A percentile compares a stretch with the other conserved stretches of the same genome.
Evolutionary conservation across 768 basidiomycete genomes (phyloP).

Genomic region (Amanita rubescens): DNA sequence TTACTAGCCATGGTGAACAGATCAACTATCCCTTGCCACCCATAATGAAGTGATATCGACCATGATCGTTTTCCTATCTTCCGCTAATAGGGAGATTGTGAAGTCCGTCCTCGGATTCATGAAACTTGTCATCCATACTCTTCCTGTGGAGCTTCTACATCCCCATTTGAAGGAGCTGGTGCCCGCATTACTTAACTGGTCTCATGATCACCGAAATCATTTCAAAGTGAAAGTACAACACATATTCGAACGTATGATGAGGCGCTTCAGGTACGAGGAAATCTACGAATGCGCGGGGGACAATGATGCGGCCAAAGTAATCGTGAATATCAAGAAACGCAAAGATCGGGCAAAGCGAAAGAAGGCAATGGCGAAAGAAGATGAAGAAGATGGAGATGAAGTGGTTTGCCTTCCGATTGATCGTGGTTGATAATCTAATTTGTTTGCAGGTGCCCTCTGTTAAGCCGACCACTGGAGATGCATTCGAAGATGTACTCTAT

Average conservation of each 20-base stretch:
- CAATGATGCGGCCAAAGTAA: slow-evolving; percentile 80
- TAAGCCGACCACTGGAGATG: slow-evolving; percentile 65
- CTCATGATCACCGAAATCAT: slow-evolving; percentile 97
- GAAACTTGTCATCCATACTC: slow-evolving; percentile 86
- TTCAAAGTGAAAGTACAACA: slow-evolving; percentile 97
- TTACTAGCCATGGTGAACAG: slow-evolving; percentile 27
- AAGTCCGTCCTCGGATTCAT: slow-evolving; percentile 94
- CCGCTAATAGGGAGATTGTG: slow-evolving; percentile 94
- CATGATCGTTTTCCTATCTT: slow-evolving; percentile 83
- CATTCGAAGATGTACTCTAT: slow-evolving; percentile 96
- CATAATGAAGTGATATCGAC: slow-evolving; percentile 82
- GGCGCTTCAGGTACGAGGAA: slow-evolving; percentile 84
- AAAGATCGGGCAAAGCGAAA: slow-evolving; percentile 92
- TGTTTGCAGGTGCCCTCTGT: slow-evolving; percentile 30
- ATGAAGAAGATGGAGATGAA: slow-evolving; percentile 41
- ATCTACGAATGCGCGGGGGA: slow-evolving; percentile 68
- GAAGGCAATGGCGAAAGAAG: slow-evolving; percentile 54
- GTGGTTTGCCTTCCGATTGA: neutral
- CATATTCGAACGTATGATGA: slow-evolving; percentile 92
- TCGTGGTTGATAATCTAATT: neutral
- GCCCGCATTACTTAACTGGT: slow-evolving; percentile 82
- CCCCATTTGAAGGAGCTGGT: slow-evolving; percentile 75
- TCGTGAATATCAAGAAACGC: slow-evolving; percentile 91
- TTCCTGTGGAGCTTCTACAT: slow-evolving; percentile 63
- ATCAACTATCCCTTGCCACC: slow-evolving; percentile 61